Evolutionary conservation across 2,329 filamentous ascomycete genomes (phyloP), one percentile per base, ranked within the genome.

Genomic region (Orbilia brochopaga): DNA sequence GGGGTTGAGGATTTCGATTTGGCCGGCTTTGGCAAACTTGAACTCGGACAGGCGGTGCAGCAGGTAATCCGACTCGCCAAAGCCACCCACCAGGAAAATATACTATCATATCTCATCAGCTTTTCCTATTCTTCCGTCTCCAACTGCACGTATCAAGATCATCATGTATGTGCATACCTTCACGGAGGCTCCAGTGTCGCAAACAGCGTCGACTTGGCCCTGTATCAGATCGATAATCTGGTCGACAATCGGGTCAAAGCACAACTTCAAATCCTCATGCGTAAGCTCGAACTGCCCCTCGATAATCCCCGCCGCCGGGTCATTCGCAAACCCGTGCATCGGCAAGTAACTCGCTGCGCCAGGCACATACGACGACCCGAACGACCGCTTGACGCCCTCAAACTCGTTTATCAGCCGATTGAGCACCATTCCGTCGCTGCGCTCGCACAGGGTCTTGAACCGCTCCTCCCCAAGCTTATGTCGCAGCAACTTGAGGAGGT

Each of bases 171-270:
- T 19, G 11, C 4, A 23, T 62, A 73, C 69, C 62, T 73, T 73
- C 1, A 62, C 54, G 23, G 58, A 46, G 3, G 42, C 46, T 37
- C 74, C 69, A 1, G 75, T 62, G 44, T 75, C 75, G 19, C 87
- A 83, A 23, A 90, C 85, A 5, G 81, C 82, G 64, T 87, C 84
- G 13, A 90, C 87, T 76, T 90, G 87, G 3, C 87, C 87, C 73
- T 87, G 84, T 0, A 89, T 87, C 0, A 90, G 81, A 63, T 89
- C 87, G 73, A 86, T 87, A 0, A 90, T 87, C 74, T 89, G 85
- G 69, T 88, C 87, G 15, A 91, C 83, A 1, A 92, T 88, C 0
- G 90, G 90, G 76, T 90, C 87, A 67, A 91, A 91, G 46, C 91
- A 90, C 23, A 86, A 86, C 75, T 89, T 89, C 76, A 91, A 77